phyloP scores from a whole-genome alignment of 148 eudicot species.

The Fagopyrum esculentum region DNA sequence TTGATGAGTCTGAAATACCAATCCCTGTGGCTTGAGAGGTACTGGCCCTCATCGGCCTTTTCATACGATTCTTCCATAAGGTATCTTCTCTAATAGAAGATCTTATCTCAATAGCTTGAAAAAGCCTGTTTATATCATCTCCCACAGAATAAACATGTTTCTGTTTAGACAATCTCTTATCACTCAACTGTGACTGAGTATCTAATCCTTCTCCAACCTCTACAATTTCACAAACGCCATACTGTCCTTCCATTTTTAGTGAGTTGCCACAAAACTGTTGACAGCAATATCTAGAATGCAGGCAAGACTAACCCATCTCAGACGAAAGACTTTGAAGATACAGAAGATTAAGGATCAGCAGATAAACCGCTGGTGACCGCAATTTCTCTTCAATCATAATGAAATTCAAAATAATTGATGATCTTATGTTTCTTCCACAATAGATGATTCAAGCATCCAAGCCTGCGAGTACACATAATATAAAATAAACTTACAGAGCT shows the following conservation, averaged over 20 bases:
- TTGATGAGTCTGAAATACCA: background rate
- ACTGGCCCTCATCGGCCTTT: conserved; percentile 51
- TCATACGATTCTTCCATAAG: conserved; percentile 53
- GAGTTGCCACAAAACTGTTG: background rate
- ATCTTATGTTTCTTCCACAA: conserved; percentile 1
- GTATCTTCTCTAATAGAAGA: conserved; percentile 26
- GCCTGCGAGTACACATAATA: background rate
- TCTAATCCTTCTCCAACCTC: conserved; percentile 47
- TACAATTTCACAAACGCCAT: conserved; percentile 53
- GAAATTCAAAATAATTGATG: background rate
- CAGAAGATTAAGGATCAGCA: conserved; percentile 13
- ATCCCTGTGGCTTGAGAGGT: conserved; percentile 43
- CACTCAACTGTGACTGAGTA: conserved; percentile 3
- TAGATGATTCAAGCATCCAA: conserved; percentile 1
- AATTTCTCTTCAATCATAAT: background rate
- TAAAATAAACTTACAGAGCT: background rate
- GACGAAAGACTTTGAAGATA: conserved; percentile 17
- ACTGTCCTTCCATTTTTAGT: conserved; percentile 7
- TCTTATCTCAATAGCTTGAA: conserved; percentile 56
- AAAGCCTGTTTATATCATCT: conserved; percentile 70
- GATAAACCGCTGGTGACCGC: background rate
- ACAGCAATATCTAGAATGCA: background rate
- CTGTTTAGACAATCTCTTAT: conserved; percentile 22
- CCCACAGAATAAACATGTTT: conserved; percentile 50
- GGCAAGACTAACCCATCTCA: conserved; percentile 21